Conservation (phyloP, 2,329 filamentous ascomycete species). For the Apiospora marii region DNA sequence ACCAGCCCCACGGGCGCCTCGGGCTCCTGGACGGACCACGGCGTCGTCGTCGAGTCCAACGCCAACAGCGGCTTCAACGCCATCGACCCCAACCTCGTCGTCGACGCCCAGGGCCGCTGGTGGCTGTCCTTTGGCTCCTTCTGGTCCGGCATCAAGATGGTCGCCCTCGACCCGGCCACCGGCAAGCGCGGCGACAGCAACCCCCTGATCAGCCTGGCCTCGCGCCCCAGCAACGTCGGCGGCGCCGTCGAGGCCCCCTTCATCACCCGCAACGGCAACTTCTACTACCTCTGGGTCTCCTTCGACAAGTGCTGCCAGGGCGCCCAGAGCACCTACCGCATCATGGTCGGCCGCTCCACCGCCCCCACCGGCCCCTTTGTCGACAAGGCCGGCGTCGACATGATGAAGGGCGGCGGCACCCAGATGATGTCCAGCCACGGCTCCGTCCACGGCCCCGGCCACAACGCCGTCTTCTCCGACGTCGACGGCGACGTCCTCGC, state of each 20-base stretch:
- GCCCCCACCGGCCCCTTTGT: background rate
- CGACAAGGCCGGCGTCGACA: conserved; percentile 23
- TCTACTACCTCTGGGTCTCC: conserved; percentile 24
- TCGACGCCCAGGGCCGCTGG: conserved; percentile 21
- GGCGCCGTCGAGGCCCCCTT: conserved; percentile 23
- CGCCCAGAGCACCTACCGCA: conserved; percentile 21
- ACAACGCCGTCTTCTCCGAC: conserved; percentile 24
- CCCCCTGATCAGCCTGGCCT: background rate
- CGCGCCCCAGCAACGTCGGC: conserved; percentile 5
- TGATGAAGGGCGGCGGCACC: conserved; percentile 22
- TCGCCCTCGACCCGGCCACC: conserved; percentile 9
- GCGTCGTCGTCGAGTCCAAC: conserved; percentile 20
- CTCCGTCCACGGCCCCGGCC: conserved; percentile 14
- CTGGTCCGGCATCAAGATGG: conserved; percentile 23
- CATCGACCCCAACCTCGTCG: conserved; percentile 23
- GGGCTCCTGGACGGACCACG: conserved; percentile 15
- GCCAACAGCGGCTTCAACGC: conserved; percentile 22
- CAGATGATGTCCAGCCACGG: conserved; percentile 24
- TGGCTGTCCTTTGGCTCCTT: conserved; percentile 19
- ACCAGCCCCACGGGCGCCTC: conserved; percentile 17
- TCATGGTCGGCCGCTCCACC: conserved; percentile 22
- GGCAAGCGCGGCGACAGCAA: conserved; percentile 14
- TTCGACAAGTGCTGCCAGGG: conserved; percentile 25
- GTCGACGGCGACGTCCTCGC: conserved; percentile 10
- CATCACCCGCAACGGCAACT: conserved; percentile 13